Evolutionary conservation across 306 rosid species (phyloP).

Genomic region (Casuarina glauca): DNA sequence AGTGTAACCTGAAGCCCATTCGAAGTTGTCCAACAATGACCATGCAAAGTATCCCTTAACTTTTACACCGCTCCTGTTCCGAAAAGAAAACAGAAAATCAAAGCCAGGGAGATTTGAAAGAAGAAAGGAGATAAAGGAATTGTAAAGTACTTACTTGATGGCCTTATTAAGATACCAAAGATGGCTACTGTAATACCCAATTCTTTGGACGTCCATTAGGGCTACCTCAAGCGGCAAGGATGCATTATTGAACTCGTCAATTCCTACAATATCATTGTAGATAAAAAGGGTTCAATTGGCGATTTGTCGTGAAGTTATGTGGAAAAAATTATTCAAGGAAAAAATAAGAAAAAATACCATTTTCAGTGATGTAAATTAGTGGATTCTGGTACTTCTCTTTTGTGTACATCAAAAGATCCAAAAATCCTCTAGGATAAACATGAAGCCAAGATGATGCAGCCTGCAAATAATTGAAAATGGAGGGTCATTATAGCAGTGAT

Average conservation of each 20-base stretch:
- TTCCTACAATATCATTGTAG: not conserved
- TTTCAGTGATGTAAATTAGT: slow-evolving; percentile 37
- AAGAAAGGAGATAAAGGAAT: not conserved
- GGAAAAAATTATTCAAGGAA: not conserved
- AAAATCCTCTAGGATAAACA: slow-evolving; percentile 11
- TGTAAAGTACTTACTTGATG: slow-evolving; percentile 34
- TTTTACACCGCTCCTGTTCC: slow-evolving; percentile 38
- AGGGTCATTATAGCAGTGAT: no score
- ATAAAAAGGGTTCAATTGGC: no score
- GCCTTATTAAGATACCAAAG: slow-evolving; percentile 48
- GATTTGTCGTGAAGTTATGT: not conserved
- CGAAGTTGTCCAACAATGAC: slow-evolving; percentile 53
- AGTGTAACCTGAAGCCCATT: slow-evolving; percentile 51
- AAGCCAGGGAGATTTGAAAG: not conserved
- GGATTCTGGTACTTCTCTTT: slow-evolving; percentile 36
- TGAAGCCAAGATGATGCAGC: slow-evolving; percentile 30
- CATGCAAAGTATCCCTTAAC: slow-evolving; percentile 61
- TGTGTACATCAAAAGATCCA: slow-evolving; percentile 30
- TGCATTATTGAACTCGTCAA: slow-evolving; percentile 31
- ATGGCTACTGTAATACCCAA: slow-evolving; percentile 49
- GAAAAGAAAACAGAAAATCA: not conserved
- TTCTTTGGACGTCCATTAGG: slow-evolving; percentile 43
- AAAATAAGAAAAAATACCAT: slow-evolving; percentile 33
- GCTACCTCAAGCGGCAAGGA: slow-evolving; percentile 39
- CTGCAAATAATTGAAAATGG: slow-evolving; percentile 8